A percentile compares a stretch with the other conserved stretches of the same genome.
Conservation (phyloP, 2,329 filamentous ascomycete species). For the Hypoxylon sp. region DNA sequence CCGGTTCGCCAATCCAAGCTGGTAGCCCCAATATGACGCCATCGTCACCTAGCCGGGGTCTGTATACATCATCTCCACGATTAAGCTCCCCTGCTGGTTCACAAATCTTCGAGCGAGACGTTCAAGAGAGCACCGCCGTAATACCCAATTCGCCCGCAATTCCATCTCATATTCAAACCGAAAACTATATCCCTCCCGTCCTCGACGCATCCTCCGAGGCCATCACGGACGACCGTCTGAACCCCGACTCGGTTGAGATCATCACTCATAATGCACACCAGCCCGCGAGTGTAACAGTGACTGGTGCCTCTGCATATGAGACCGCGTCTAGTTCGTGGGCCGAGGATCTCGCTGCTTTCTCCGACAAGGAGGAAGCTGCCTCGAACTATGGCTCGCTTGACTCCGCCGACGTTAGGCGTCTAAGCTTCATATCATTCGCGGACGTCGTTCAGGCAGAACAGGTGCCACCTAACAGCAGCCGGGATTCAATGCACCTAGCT, state of each 20-base stretch:
- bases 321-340: constrained; percentile 67
- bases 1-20: constrained; percentile 61
- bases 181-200: constrained; percentile 93
- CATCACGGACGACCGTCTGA: constrained; percentile 87
- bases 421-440: constrained; percentile 97
- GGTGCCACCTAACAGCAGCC: constrained; percentile 70
- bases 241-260: constrained; percentile 93
- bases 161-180: constrained; percentile 91
- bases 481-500: constrained; percentile 79
- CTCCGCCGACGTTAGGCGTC: constrained; percentile 80
- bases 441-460: constrained; percentile 93
- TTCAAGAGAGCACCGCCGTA: constrained; percentile 81
- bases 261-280: constrained; percentile 89
- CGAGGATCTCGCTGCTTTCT: constrained; percentile 71
- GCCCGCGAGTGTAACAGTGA: constrained; percentile 78
- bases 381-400: constrained; percentile 86
- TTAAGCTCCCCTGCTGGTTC: constrained; percentile 83
- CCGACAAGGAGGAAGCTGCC: constrained; percentile 72
- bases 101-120: constrained; percentile 93
- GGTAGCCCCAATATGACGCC: constrained; percentile 65
- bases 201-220: constrained; percentile 92
- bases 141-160: constrained; percentile 86
- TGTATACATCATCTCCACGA: constrained; percentile 79
- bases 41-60: constrained; percentile 75
- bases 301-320: constrained; percentile 61